Evolutionary conservation across 441 rosid genomes (phyloP).

Genomic region (Breynia disticha): DNA sequence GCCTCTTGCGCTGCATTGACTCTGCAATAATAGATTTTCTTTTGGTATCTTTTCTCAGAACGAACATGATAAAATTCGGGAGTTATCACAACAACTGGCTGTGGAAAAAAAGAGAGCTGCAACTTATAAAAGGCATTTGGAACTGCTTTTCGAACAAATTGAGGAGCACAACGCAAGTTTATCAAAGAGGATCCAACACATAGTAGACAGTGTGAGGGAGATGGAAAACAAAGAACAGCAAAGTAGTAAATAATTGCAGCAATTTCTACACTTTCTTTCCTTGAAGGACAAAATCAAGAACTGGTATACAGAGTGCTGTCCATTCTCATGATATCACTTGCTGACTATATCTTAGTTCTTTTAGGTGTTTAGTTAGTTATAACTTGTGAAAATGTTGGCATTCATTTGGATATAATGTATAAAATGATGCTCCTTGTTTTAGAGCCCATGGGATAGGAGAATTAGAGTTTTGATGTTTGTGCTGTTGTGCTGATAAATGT

Average conservation of each 20-base stretch:
- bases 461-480: conserved; percentile 16
- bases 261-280: conserved; percentile 1
- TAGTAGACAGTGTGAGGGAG: conserved; percentile 64
- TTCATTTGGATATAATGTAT: conserved; percentile 14
- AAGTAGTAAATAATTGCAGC: conserved; percentile 35
- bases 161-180: conserved; percentile 77
- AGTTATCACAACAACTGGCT: conserved; percentile 81
- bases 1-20: neutral
- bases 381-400: conserved; percentile 15
- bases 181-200: conserved; percentile 72
- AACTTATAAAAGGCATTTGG: conserved; percentile 82
- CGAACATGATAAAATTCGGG: conserved; percentile 82
- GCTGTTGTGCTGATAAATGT: neutral
- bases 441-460: conserved; percentile 16
- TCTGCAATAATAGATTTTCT: conserved; percentile 6
- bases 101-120: conserved; percentile 83
- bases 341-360: conserved; percentile 10
- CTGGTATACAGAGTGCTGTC: conserved; percentile 14
- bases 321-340: conserved; percentile 10
- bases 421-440: conserved; percentile 8
- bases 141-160: conserved; percentile 76
- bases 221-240: conserved; percentile 53
- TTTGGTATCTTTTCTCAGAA: conserved; percentile 36
- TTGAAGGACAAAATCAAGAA: conserved; percentile 12
- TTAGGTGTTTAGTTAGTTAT: conserved; percentile 11